phyloP scores from a whole-genome alignment of 768 basidiomycete species.

The Tylopilus rubrobrunneus region DNA sequence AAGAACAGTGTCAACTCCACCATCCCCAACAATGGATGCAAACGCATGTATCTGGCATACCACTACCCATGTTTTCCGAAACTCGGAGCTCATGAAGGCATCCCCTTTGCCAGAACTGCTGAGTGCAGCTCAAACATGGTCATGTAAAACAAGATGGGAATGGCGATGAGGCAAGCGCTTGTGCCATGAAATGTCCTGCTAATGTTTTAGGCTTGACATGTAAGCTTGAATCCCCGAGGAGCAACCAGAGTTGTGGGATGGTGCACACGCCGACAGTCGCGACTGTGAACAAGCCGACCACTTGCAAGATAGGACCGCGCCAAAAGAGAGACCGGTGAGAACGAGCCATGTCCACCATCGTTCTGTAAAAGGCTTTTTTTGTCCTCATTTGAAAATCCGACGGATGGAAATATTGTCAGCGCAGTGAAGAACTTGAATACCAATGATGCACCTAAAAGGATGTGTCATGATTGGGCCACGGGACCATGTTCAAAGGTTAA shows the following conservation, averaged over 20 bases:
- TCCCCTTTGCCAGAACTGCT: slow-evolving; percentile 96
- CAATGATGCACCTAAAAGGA: too few relatives aligned
- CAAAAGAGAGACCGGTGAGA: too few relatives aligned
- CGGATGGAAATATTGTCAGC: too few relatives aligned
- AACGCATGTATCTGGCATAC: slow-evolving; percentile 88
- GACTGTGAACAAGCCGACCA: slow-evolving; percentile 98
- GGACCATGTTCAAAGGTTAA: too few relatives aligned
- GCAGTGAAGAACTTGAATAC: too few relatives aligned
- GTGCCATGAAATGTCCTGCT: slow-evolving; percentile 80
- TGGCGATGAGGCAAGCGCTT: slow-evolving; percentile 85
- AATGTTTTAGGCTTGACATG: slow-evolving; percentile 73
- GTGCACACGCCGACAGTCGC: slow-evolving; percentile 89
- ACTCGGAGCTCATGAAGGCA: slow-evolving; percentile 99
- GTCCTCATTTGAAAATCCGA: too few relatives aligned
- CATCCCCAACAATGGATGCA: not conserved
- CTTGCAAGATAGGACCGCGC: slow-evolving; percentile 90
- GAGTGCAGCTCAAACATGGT: slow-evolving; percentile 96
- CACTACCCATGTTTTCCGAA: slow-evolving; percentile 90
- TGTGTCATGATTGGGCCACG: too few relatives aligned
- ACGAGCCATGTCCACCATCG: too few relatives aligned
- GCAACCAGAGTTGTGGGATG: slow-evolving; percentile 79
- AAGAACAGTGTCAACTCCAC: not conserved
- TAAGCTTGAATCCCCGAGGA: slow-evolving; percentile 87
- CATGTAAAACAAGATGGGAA: slow-evolving; percentile 93
- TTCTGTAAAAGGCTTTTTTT: too few relatives aligned